Conservation (phyloP, 768 basidiomycete species). For the Termitomyces sp. region DNA sequence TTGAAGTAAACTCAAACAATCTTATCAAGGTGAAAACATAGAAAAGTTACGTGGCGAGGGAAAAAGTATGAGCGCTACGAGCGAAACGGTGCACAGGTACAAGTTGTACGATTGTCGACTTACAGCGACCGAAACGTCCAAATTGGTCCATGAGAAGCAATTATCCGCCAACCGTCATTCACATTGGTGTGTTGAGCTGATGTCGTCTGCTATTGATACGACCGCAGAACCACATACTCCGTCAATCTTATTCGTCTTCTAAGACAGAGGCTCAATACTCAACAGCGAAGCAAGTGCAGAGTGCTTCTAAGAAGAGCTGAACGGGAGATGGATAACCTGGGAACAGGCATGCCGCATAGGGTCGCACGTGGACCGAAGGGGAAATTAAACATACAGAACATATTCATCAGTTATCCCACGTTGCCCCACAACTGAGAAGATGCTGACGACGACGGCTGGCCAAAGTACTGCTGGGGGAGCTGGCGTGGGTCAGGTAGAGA, state of each 20-base stretch:
- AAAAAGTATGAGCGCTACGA: slow-evolving; percentile 1
- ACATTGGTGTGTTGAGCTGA: neutral
- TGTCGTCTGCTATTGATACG: neutral
- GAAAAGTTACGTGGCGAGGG: neutral
- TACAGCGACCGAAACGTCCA: slow-evolving; percentile 8
- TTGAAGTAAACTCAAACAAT: neutral
- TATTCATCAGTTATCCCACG: slow-evolving; percentile 18
- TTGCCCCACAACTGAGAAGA: slow-evolving; percentile 29
- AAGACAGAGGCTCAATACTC: neutral
- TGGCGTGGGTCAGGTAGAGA: slow-evolving; percentile 24
- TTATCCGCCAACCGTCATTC: slow-evolving; percentile 1
- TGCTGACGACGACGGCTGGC: slow-evolving; percentile 17
- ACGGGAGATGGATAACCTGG: neutral
- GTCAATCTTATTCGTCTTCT: neutral
- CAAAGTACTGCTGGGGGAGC: slow-evolving; percentile 18
- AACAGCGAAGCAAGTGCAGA: neutral
- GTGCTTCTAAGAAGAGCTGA: slow-evolving; percentile 2
- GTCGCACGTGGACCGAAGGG: slow-evolving; percentile 3
- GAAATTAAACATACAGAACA: neutral
- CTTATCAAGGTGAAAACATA: neutral
- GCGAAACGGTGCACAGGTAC: neutral
- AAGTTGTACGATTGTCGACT: slow-evolving; percentile 1
- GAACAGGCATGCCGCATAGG: neutral
- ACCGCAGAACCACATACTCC: slow-evolving; percentile 1
- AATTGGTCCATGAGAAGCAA: slow-evolving; percentile 3